Percentiles rank a stretch among this genome's conserved stretches.
Conservation (phyloP, 176 grass and related monocot genomes). For the Musa itinerans region DNA sequence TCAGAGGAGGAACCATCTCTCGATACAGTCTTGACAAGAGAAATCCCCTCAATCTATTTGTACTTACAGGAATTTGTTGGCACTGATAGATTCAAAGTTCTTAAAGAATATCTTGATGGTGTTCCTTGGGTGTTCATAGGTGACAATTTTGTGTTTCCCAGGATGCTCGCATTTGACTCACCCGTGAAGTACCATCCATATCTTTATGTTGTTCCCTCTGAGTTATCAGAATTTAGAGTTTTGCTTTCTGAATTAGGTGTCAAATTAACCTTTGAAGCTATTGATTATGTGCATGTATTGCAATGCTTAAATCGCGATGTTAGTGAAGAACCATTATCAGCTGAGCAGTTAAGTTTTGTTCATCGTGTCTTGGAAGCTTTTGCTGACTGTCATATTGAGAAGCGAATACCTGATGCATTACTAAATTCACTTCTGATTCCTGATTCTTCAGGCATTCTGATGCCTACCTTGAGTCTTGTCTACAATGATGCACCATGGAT, state of each 20-base stretch:
- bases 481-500: conserved; percentile 98
- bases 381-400: conserved; percentile 59
- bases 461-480: conserved; percentile 66
- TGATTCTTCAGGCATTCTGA: conserved; percentile 63
- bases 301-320: conserved; percentile 44
- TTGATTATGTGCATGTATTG: conserved; percentile 76
- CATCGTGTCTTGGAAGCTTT: conserved; percentile 89
- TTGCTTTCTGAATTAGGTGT: conserved; percentile 76
- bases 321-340: conserved; percentile 68
- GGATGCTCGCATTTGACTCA: conserved; percentile 89
- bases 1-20: conserved; percentile 41
- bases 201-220: conserved; percentile 91
- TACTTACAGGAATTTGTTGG: conserved; percentile 62
- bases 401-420: conserved; percentile 49
- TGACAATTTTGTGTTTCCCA: conserved; percentile 61
- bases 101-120: conserved; percentile 65
- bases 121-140: conserved; percentile 81
- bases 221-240: conserved; percentile 69
- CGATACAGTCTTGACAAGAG: conserved; percentile 54
- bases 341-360: conserved; percentile 78
- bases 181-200: conserved; percentile 95
- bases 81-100: conserved; percentile 30
- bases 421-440: conserved; percentile 69
- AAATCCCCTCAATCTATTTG: conserved; percentile 54
- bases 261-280: conserved; percentile 74